Evolutionary conservation across 2,329 filamentous ascomycete species (phyloP), one percentile per base, ranked within the genome.

Genomic region (Metarhizium rileyi): DNA sequence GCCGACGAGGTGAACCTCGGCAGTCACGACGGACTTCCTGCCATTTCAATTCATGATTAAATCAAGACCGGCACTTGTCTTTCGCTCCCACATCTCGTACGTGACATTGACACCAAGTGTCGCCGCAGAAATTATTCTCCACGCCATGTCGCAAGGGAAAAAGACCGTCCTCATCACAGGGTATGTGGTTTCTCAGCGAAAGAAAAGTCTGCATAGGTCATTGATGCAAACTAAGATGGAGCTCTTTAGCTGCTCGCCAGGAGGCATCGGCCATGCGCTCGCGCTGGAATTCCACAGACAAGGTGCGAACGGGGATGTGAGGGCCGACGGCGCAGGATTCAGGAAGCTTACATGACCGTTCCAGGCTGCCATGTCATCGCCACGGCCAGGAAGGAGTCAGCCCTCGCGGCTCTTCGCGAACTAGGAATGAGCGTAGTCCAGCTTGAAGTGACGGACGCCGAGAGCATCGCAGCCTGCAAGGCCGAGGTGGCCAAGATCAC

Each of bases 261-360:
- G 77, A 14, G 78, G 78, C 27, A 81, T 81, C 51, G 78, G 78
- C 36, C 70, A 78, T 57, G 73, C 72, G 3, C 49, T 81, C 10
- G 77, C 73, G 16, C 57, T 71, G 2, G 76, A 77, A 53, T 81
- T 80, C 47, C 72, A 78, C 36, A 64, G 60, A 10, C 70, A 70
- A 63, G 77, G 77, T 77, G 49, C 28, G 59, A 46, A 7, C 42
- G 3, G n/a, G 25, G 33, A 10, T 30, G 35, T 14, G 5, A 36
- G 16, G 30, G 10, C 35, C 4, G 22, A 9, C 23, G 22, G n/a
- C 18, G n/a, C n/a, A n/a, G n/a, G n/a, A n/a, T n/a, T n/a, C n/a
- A 38, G 30, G 18, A n/a, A 3, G 18, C 16, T 42, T 12, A 42
- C 22, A 7, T 7, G 5, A 23, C n/a, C n/a, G n/a, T n/a, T 35